Conservation (phyloP, 176 grass and related monocot species). For the Saccharum officinarum region DNA sequence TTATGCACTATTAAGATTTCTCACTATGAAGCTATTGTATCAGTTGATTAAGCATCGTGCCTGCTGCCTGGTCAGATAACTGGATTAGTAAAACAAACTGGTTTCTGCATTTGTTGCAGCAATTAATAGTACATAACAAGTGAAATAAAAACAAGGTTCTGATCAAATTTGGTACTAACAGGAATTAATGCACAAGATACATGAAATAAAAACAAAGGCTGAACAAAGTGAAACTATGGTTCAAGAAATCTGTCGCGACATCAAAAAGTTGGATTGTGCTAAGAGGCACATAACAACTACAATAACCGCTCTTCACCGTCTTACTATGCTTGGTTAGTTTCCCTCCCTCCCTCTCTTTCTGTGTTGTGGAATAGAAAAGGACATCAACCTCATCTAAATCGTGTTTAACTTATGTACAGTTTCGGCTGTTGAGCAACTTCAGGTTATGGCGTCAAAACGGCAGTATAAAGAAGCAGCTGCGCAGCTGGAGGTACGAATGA, state of each 20-base stretch:
- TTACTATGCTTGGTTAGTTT: slow-evolving; percentile 94
- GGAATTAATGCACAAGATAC: slow-evolving; percentile 97
- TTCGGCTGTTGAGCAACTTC: slow-evolving; percentile 97
- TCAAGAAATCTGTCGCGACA: slow-evolving; percentile 99
- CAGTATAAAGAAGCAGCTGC: slow-evolving; percentile 98
- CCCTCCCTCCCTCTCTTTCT: background rate
- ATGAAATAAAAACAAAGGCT: slow-evolving; percentile 95
- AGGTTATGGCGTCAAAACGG: slow-evolving; percentile 98
- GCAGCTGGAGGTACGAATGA: slow-evolving; percentile 80
- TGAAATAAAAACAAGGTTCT: background rate
- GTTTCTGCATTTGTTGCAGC: background rate
- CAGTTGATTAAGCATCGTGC: background rate
- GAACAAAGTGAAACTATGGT: slow-evolving; percentile 98
- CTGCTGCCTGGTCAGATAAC: slow-evolving; percentile 12
- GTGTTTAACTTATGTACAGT: slow-evolving; percentile 54
- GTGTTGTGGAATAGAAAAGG: slow-evolving; percentile 2
- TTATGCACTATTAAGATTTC: background rate
- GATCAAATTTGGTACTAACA: slow-evolving; percentile 35
- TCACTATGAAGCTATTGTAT: slow-evolving; percentile 6
- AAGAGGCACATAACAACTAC: slow-evolving; percentile 99
- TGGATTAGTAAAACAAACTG: background rate
- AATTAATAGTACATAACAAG: background rate
- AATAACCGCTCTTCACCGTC: slow-evolving; percentile 95
- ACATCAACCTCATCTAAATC: slow-evolving; percentile 12
- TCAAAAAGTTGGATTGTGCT: slow-evolving; percentile 94